Base-by-base conservation (phyloP, 257 asterid genomes). In the Nicotiana obtusifolia region DNA sequence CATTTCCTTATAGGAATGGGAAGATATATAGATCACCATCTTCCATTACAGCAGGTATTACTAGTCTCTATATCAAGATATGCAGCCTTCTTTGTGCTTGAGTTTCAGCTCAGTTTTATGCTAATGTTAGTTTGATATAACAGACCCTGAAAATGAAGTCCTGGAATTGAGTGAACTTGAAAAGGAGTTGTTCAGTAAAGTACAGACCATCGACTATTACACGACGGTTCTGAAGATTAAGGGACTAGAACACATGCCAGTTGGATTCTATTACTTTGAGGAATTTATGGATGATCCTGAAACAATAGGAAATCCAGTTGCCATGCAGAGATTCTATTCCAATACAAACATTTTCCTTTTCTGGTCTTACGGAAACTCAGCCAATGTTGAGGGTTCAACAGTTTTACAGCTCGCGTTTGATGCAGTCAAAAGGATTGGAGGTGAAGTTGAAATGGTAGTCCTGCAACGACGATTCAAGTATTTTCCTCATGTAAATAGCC, bases 361-460 rank as follows among this genome's bases (percentile, higher is more conserved):
- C 88, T 93, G 98, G 98, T 91, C 97, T 35, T 93, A 93, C 30
- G 98, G 98, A 9, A 87, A 93, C 91, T 89, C 96, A 1, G 91
- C 83, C 28, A 81, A 87, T 4, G 76, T 89, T 65, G 81, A 81
- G 80, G 94, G 92, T 41, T 85, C 86, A 41, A 86, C 83, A 64
- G 95, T 92, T 60, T 80, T 83, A 28, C 85, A 88, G 79, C 90
- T 93, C 28, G 93, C 93, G 7, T 62, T 86, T 84, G 95, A 87
- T 79, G 94, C 92, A 69, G 91, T 89, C n/a, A 82, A 84, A 81
- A 84, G 97, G 87, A 92, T 93, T 83, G 98, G 98, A 8, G 93
- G 95, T 83, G 87, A 91, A 82, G 88, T 90, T 57, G 86, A 84
- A 59, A 80, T 57, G 37, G 75, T 86, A 30, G 82, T 92, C 62